These are phyloP conservation scores for Fusarium agapanthi DNA, from an alignment of 2,329 filamentous ascomycete genomes.

Conservation along the genomic window DNA sequence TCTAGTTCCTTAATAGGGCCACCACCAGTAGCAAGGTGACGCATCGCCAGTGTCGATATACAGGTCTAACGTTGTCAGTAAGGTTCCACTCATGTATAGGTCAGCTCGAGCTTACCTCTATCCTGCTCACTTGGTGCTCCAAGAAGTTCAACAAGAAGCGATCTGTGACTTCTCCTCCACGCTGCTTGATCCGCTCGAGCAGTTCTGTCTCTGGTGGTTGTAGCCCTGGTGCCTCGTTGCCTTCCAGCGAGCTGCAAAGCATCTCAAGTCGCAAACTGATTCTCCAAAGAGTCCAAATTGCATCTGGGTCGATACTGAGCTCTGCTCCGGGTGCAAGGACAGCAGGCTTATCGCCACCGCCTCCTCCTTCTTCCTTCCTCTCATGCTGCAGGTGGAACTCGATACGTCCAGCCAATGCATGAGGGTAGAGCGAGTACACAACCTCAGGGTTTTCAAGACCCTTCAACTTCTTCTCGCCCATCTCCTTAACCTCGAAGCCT, in stretches of 20 bases:
- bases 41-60: slow-evolving; percentile 79
- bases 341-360: slow-evolving; percentile 63
- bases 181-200: slow-evolving; percentile 71
- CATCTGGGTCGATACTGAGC: slow-evolving; percentile 79
- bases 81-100: slow-evolving; percentile 38
- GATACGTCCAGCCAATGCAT: slow-evolving; percentile 83
- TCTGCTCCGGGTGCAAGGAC: slow-evolving; percentile 71
- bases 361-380: slow-evolving; percentile 53
- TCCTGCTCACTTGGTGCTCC: slow-evolving; percentile 93
- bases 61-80: slow-evolving; percentile 69
- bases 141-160: slow-evolving; percentile 87
- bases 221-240: slow-evolving; percentile 67
- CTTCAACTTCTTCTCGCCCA: slow-evolving; percentile 94
- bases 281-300: slow-evolving; percentile 90
- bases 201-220: slow-evolving; percentile 85
- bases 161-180: slow-evolving; percentile 88
- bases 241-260: slow-evolving; percentile 89
- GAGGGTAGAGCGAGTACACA: slow-evolving; percentile 94
- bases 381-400: slow-evolving; percentile 69
- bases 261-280: slow-evolving; percentile 90
- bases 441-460: slow-evolving; percentile 97
- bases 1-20: slow-evolving; percentile 69
- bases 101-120: slow-evolving; percentile 89
- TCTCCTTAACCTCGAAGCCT: slow-evolving; percentile 96
- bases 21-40: slow-evolving; percentile 80